Base-by-base conservation (phyloP, 345 rosid species). In the Eucalyptus cloeziana region DNA sequence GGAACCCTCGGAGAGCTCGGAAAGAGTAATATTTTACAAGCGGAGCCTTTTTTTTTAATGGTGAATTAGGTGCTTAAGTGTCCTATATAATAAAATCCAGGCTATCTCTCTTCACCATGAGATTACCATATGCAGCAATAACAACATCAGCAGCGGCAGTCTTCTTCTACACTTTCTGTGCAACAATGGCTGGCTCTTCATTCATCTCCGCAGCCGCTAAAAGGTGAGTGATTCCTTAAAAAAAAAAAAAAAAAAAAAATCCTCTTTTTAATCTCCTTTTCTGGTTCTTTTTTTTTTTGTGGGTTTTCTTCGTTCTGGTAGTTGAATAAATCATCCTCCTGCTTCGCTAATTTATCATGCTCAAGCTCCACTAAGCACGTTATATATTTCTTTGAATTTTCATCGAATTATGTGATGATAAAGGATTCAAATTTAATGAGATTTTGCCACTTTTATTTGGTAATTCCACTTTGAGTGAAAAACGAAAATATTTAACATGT, bases 141-240 rank as follows among this genome's bases (percentile, higher is more conserved):
- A 22, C 62, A 62, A 62, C 51, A 22, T 40, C 47, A n/a, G 33
- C 13, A 12, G 30, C 67, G 8, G 2, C 4, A 8, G 71, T 58
- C n/a, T 33, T 45, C 52, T 19, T n/a, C 80, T 85, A 30, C 79
- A 17, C 19, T 60, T 16, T 8, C 43, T 5, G n/a, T 13, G 33
- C 30, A 49, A 30, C 88, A 7, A 90, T 90, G 91, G 91, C 91
- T 14, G 88, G 87, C 17, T 45, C 88, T 21, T 88, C 91, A 3
- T 14, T 86, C 8, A 87, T 67, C 87, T 88, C 91, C 31, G 80
- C 90, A 12, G 44, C 83, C 45, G 47, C 79, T 22, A 89, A 56
- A 64, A 88, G 90, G 91, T 45, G 30, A 33, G 81, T 17, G 81
- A n/a, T 64, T 62, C 33, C 69, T 30, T 30, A 8, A 60, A 11